phyloP scores from a whole-genome alignment of 2,329 filamentous ascomycete genomes.

The Hypoxylon sp. region DNA sequence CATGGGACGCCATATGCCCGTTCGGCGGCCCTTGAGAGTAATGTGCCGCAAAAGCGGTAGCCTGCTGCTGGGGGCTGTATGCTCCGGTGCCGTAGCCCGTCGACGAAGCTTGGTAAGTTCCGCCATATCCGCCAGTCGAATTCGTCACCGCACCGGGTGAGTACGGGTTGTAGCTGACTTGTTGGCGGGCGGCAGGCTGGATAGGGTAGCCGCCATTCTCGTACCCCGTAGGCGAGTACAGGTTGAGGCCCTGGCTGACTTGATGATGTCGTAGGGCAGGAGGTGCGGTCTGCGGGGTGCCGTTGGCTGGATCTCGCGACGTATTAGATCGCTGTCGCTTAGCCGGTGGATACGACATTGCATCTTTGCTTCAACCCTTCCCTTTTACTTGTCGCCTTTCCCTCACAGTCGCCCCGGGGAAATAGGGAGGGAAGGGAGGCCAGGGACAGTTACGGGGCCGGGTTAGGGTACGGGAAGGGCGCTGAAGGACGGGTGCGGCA shows the following conservation, averaged over 20 bases:
- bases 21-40: slow-evolving; percentile 46
- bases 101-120: slow-evolving; percentile 44
- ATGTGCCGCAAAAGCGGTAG: slow-evolving; percentile 46
- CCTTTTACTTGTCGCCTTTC: slow-evolving; percentile 16
- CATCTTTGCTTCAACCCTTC: slow-evolving; percentile 39
- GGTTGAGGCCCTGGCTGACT: slow-evolving; percentile 39
- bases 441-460: slow-evolving; percentile 1
- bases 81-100: slow-evolving; percentile 43
- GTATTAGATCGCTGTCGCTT: slow-evolving; percentile 54
- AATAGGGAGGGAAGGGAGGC: slow-evolving; percentile 19
- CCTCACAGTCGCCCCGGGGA: slow-evolving; percentile 27
- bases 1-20: slow-evolving; percentile 46
- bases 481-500: background rate
- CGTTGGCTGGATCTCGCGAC: slow-evolving; percentile 51
- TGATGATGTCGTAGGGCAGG: slow-evolving; percentile 51
- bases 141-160: slow-evolving; percentile 47
- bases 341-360: slow-evolving; percentile 52
- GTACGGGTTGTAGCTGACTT: slow-evolving; percentile 48
- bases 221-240: slow-evolving; percentile 44
- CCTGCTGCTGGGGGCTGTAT: slow-evolving; percentile 49
- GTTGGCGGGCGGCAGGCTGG: slow-evolving; percentile 43
- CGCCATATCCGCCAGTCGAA: slow-evolving; percentile 49
- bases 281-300: slow-evolving; percentile 51
- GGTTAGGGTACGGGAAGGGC: background rate
- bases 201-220: slow-evolving; percentile 48